phyloP scores from a whole-genome alignment of 2,329 filamentous ascomycete species.

The Emydomyces testavorans region DNA sequence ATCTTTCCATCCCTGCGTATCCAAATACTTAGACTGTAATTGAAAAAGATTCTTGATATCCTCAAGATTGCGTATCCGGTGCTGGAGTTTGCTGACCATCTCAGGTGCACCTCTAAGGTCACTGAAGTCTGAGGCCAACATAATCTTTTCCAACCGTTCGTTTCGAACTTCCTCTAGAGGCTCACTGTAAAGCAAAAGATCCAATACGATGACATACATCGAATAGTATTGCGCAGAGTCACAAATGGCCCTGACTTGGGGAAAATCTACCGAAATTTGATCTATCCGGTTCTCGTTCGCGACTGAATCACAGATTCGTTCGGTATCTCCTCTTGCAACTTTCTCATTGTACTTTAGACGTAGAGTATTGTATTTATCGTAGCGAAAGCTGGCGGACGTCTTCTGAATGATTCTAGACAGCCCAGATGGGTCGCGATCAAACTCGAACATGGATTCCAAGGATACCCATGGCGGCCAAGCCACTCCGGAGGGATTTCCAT shows the following conservation, averaged over 20 bases:
- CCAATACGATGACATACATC: constrained; percentile 94
- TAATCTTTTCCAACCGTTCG: constrained; percentile 94
- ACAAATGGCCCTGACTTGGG: constrained; percentile 84
- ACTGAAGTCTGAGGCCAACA: constrained; percentile 96
- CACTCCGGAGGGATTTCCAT: constrained; percentile 71
- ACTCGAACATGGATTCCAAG: constrained; percentile 97
- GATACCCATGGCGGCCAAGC: constrained; percentile 98
- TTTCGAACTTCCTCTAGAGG: constrained; percentile 93
- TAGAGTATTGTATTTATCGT: constrained; percentile 96
- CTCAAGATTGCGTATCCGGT: constrained; percentile 83
- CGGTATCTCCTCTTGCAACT: constrained; percentile 47
- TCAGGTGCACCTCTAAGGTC: constrained; percentile 86
- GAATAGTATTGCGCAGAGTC: constrained; percentile 97
- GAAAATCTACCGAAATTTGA: constrained; percentile 93
- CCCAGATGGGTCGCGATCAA: constrained; percentile 85
- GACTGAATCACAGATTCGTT: constrained; percentile 40
- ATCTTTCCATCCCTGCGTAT: constrained; percentile 84
- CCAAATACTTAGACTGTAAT: constrained; percentile 74
- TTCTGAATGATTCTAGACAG: constrained; percentile 95
- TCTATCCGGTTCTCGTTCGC: constrained; percentile 64
- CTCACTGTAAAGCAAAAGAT: constrained; percentile 91
- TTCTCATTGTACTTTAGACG: constrained; percentile 96
- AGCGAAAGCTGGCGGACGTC: constrained; percentile 85
- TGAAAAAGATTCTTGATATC: constrained; percentile 97
- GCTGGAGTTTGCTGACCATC: constrained; percentile 82